Percentiles rank a stretch among this genome's conserved stretches.
These are phyloP conservation scores for Coniophora puteana DNA, from an alignment of 1,284 basidiomycete genomes.

Conservation along the genomic window DNA sequence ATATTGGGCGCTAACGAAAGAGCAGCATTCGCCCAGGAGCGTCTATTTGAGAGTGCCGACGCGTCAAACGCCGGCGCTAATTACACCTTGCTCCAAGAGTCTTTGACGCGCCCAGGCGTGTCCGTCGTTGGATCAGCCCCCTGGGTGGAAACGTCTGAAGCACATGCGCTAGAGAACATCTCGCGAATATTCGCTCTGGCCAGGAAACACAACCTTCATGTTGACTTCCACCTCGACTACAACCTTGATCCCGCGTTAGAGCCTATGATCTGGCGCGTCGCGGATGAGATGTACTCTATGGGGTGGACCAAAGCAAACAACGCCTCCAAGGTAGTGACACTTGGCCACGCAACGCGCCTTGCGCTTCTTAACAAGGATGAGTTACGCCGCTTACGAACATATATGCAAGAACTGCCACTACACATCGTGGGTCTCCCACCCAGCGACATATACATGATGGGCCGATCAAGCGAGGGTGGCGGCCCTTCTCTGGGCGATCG, in stretches of 20 bases:
- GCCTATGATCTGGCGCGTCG: slow-evolving; percentile 54
- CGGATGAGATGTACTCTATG: slow-evolving; percentile 32
- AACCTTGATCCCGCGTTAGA: slow-evolving; percentile 47
- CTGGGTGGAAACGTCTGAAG: slow-evolving; percentile 51
- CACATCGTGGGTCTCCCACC: slow-evolving; percentile 56
- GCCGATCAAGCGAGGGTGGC: slow-evolving; percentile 26
- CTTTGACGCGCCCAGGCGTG: slow-evolving; percentile 34
- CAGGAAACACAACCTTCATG: slow-evolving; percentile 33
- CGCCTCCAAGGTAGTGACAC: slow-evolving; percentile 35
- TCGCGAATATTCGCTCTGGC: slow-evolving; percentile 47
- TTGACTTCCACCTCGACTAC: slow-evolving; percentile 67
- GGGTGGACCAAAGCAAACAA: slow-evolving; percentile 18
- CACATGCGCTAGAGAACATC: slow-evolving; percentile 50
- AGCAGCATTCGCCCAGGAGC: slow-evolving; percentile 61
- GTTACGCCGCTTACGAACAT: slow-evolving; percentile 37
- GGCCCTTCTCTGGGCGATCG: slow-evolving; percentile 35
- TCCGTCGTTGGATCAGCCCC: slow-evolving; percentile 59
- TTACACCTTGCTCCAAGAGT: slow-evolving; percentile 38
- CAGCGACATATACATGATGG: slow-evolving; percentile 67
- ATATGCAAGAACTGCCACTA: slow-evolving; percentile 40
- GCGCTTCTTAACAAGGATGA: slow-evolving; percentile 44
- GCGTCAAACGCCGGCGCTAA: slow-evolving; percentile 38
- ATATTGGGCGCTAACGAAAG: background rate
- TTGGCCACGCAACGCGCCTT: slow-evolving; percentile 60
- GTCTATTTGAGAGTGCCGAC: slow-evolving; percentile 38